phyloP scores from a whole-genome alignment of 2,329 filamentous ascomycete genomes.

The Microthyrium microscopicum region DNA sequence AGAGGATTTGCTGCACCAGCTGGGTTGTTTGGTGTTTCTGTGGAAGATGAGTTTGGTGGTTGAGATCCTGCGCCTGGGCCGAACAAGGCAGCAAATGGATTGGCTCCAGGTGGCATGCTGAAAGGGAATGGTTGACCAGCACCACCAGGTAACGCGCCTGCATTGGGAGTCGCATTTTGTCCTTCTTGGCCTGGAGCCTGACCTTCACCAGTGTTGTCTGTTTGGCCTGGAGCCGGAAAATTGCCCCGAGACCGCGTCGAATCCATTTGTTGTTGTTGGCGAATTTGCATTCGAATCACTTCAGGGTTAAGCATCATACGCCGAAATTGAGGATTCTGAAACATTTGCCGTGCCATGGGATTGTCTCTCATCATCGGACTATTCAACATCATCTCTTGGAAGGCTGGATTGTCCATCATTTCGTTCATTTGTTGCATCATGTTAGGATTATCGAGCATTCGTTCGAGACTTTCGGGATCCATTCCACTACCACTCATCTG shows the following conservation, averaged over 20 bases:
- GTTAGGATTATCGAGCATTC: conserved; percentile 77
- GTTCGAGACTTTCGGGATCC: no score
- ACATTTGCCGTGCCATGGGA: conserved; percentile 71
- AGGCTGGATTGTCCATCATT: conserved; percentile 83
- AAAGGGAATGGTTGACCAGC: conserved; percentile 37
- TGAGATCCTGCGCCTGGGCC: conserved; percentile 12
- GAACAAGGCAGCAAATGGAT: conserved; percentile 18
- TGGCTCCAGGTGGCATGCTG: conserved; percentile 22
- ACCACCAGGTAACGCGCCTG: conserved; percentile 11
- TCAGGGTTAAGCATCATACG: conserved; percentile 87
- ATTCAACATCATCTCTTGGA: conserved; percentile 63
- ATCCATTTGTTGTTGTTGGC: conserved; percentile 54
- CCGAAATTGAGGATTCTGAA: conserved; percentile 76
- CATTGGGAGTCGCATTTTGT: neutral
- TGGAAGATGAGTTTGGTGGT: conserved; percentile 15
- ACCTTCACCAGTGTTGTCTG: conserved; percentile 50
- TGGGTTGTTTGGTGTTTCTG: conserved; percentile 10
- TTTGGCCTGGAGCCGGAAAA: conserved; percentile 84
- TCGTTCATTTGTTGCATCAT: conserved; percentile 82
- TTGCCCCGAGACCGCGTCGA: conserved; percentile 26
- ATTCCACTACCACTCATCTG: no score
- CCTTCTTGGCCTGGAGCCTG: conserved; percentile 8
- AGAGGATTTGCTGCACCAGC: conserved; percentile 57
- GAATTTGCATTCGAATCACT: conserved; percentile 63
- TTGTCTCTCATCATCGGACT: conserved; percentile 67